Evolutionary conservation across 169 alveolate genomes (phyloP).

Genomic region (Plasmodium adleri): DNA sequence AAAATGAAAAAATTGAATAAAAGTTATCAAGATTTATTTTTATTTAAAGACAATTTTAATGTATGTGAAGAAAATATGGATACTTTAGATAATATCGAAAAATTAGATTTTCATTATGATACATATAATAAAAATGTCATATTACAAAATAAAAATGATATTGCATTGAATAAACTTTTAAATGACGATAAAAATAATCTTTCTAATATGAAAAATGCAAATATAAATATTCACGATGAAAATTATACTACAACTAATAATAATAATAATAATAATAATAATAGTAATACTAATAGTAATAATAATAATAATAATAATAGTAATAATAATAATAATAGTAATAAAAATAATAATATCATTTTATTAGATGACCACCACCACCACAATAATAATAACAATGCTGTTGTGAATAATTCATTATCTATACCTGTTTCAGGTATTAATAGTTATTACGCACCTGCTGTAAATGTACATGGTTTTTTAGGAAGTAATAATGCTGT

Average conservation of each 20-base stretch:
- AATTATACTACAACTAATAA: background rate
- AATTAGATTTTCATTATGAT: conserved; percentile 48
- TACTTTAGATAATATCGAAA: conserved; percentile 24
- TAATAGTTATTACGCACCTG: too few species aligned
- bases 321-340: background rate
- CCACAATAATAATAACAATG: too few species aligned
- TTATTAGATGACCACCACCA: background rate
- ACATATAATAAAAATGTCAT: conserved; percentile 28
- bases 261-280: background rate
- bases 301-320: background rate
- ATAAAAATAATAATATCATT: background rate
- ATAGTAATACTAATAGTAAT: too few species aligned
- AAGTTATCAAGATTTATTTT: conserved; percentile 52
- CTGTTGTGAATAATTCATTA: too few species aligned
- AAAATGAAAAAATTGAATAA: conserved; percentile 44
- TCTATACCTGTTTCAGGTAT: too few species aligned
- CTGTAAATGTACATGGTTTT: too few species aligned
- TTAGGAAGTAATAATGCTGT: too few species aligned
- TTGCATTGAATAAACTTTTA: background rate
- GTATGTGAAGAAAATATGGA: conserved; percentile 28
- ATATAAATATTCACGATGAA: background rate
- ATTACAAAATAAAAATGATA: conserved; percentile 15
- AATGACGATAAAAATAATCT: conserved; percentile 5
- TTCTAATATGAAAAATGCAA: background rate
- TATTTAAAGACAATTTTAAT: conserved; percentile 65